Conservation (phyloP, 345 rosid species). For the Fremontodendron californicum region DNA sequence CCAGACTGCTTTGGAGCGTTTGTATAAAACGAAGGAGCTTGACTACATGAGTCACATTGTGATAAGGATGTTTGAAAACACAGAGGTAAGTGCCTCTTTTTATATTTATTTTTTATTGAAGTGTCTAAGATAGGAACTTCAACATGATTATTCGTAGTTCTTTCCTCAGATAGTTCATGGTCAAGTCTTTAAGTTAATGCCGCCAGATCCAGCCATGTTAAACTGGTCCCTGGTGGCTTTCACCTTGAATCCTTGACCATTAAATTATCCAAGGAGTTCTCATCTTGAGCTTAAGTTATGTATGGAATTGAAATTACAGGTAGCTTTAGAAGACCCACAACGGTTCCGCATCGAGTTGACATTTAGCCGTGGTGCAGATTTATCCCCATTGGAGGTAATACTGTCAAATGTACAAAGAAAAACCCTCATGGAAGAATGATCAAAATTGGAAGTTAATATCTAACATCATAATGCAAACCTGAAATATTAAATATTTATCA, state of each 20-base stretch:
- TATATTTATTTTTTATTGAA: no score
- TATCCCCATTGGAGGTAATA: constrained; percentile 88
- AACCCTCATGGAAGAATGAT: neutral
- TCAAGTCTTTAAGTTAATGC: neutral
- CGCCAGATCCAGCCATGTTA: neutral
- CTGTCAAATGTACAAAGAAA: neutral
- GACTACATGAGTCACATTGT: constrained; percentile 99
- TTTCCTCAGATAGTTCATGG: neutral
- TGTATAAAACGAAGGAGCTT: constrained; percentile 85
- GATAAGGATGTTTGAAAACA: constrained; percentile 88
- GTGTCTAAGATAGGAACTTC: neutral
- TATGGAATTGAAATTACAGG: constrained; percentile 37
- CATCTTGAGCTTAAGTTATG: neutral
- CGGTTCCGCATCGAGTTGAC: constrained; percentile 89
- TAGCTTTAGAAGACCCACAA: constrained; percentile 77
- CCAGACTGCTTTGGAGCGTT: constrained; percentile 67
- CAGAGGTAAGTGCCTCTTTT: constrained; percentile 47
- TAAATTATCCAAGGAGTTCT: neutral
- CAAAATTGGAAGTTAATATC: neutral
- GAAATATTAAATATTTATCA: neutral
- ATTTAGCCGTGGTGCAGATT: constrained; percentile 96
- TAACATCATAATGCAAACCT: neutral
- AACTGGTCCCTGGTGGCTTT: neutral
- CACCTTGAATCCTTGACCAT: neutral
- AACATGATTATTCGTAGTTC: neutral